Evolutionary conservation across 129 eudicot genomes (phyloP).

Genomic region (Helichrysum umbraculigerum): DNA sequence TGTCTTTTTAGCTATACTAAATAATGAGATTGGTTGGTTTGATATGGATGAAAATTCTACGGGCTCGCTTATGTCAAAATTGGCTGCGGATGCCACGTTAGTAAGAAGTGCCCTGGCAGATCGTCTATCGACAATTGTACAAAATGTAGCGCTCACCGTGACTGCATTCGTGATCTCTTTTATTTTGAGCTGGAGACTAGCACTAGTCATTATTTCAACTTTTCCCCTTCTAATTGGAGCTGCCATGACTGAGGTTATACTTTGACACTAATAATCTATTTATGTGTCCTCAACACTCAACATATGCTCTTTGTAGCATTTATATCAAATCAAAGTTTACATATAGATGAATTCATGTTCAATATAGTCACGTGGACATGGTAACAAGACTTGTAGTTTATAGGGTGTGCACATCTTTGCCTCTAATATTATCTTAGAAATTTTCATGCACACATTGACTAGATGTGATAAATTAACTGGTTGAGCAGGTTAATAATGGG

Average conservation of each 20-base stretch:
- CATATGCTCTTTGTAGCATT: neutral
- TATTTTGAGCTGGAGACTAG: constrained; percentile 73
- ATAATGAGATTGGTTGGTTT: constrained; percentile 81
- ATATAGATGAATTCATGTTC: neutral
- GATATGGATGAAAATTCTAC: constrained; percentile 72
- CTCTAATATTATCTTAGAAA: neutral
- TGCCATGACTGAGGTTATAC: constrained; percentile 65
- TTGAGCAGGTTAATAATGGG: neutral
- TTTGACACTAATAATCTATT: no score
- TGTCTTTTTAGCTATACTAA: constrained; percentile 57
- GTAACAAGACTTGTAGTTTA: neutral
- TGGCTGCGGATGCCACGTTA: constrained; percentile 85
- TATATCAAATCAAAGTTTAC: neutral
- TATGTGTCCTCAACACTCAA: neutral
- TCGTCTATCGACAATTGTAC: constrained; percentile 71
- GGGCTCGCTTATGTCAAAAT: constrained; percentile 67
- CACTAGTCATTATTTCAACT: constrained; percentile 60
- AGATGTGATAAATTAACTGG: neutral
- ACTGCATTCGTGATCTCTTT: constrained; percentile 77
- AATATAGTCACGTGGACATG: neutral
- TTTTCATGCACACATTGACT: neutral
- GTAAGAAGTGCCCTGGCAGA: constrained; percentile 83
- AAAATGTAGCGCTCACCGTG: constrained; percentile 58
- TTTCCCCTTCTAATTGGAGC: constrained; percentile 78
- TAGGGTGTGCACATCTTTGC: neutral